Evolutionary conservation across 2,329 filamentous ascomycete genomes (phyloP).

Genomic region (Scedosporium dehoogii): DNA sequence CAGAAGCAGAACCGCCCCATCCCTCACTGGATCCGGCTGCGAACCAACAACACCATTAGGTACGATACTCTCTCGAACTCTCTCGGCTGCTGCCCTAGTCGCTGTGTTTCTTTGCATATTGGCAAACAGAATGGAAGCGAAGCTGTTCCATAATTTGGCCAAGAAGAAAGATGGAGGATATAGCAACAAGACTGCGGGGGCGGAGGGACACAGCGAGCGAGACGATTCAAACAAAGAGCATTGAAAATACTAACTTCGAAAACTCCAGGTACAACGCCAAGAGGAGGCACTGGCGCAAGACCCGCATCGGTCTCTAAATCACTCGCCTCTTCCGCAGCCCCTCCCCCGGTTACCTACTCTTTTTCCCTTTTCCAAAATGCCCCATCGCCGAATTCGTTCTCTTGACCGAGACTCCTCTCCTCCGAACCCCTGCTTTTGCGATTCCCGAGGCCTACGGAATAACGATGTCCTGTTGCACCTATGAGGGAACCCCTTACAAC

Average conservation of each 20-base stretch:
- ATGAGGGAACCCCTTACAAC: neutral
- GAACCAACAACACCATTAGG: conserved; percentile 99
- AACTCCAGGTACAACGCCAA: conserved; percentile 92
- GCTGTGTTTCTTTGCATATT: neutral
- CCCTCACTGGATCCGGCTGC: conserved; percentile 98
- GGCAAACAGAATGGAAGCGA: neutral
- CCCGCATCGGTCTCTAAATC: conserved; percentile 90
- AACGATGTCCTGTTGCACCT: neutral
- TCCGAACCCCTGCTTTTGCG: neutral
- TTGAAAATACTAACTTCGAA: neutral
- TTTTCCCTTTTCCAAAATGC: neutral
- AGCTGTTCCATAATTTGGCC: too few species aligned
- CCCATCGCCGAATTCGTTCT: conserved; percentile 7
- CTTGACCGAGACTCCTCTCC: neutral
- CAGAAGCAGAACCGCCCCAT: conserved; percentile 99
- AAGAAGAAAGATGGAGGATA: too few species aligned
- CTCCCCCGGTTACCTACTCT: neutral
- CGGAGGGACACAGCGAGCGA: too few species aligned
- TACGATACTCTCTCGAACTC: conserved; percentile 41
- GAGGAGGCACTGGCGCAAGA: conserved; percentile 99
- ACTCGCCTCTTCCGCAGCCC: conserved; percentile 1
- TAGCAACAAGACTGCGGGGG: too few species aligned
- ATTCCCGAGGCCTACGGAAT: neutral
- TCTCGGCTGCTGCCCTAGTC: neutral
- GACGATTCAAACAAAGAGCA: neutral